Evolutionary conservation across 768 basidiomycete species (phyloP).

Genomic region (Termitomyces sp.): DNA sequence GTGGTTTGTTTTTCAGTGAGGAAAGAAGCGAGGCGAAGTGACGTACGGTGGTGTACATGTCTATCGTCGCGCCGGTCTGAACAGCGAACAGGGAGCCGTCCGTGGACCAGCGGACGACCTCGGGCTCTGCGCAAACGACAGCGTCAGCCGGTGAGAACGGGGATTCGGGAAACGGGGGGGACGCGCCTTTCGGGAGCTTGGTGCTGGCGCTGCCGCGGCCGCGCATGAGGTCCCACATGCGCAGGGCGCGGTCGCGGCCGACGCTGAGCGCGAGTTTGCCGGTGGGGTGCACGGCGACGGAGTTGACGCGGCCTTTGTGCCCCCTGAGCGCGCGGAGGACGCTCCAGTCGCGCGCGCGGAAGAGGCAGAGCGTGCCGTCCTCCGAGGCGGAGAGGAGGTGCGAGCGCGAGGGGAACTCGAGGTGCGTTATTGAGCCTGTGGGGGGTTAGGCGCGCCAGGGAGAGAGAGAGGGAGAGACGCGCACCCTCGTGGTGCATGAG

Average conservation of each 20-base stretch:
- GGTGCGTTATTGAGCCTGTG: slow-evolving; percentile 85
- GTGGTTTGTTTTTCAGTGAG: not conserved
- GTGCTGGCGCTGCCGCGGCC: slow-evolving; percentile 86
- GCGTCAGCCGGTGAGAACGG: not conserved
- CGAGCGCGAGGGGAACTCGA: slow-evolving; percentile 81
- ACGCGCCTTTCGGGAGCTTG: slow-evolving; percentile 81
- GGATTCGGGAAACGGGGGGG: too few relatives aligned
- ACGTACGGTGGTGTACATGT: slow-evolving; percentile 76
- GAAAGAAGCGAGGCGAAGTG: not conserved
- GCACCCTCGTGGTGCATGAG: slow-evolving; percentile 92
- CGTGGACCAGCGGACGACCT: slow-evolving; percentile 84
- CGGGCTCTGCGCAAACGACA: slow-evolving; percentile 58
- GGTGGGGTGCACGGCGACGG: slow-evolving; percentile 86
- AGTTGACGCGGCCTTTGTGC: slow-evolving; percentile 90
- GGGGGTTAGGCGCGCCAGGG: not conserved
- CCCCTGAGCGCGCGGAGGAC: slow-evolving; percentile 85
- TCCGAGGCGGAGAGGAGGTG: slow-evolving; percentile 90
- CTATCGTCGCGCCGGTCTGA: slow-evolving; percentile 67
- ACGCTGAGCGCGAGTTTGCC: slow-evolving; percentile 90
- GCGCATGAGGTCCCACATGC: slow-evolving; percentile 99
- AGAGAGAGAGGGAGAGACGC: slow-evolving; percentile 5
- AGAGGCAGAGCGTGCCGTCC: slow-evolving; percentile 86
- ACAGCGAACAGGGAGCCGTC: slow-evolving; percentile 78
- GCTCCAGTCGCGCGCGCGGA: slow-evolving; percentile 91
- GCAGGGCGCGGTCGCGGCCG: slow-evolving; percentile 80